Conservation (phyloP, 2,329 filamentous ascomycete species). For the Teratosphaeria nubilosa region DNA sequence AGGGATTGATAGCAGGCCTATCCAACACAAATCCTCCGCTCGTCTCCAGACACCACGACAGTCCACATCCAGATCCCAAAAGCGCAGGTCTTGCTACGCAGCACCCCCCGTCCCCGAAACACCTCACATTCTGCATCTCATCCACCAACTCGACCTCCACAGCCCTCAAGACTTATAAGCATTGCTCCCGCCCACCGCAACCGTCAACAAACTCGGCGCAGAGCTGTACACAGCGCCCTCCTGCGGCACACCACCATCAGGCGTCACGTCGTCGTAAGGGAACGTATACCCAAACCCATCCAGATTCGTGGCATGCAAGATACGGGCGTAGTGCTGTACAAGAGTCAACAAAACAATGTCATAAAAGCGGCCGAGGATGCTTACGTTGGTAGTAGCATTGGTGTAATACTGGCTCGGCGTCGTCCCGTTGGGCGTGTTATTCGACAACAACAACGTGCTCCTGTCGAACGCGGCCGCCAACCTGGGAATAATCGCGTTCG, state of each 20-base stretch:
- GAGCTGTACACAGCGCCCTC: constrained; percentile 24
- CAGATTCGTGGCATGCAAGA: constrained; percentile 34
- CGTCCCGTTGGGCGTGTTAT: constrained; percentile 26
- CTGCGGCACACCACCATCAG: constrained; percentile 38
- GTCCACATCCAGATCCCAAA: too few species aligned
- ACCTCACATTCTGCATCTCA: too few species aligned
- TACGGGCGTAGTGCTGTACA: constrained; percentile 23
- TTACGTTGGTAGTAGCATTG: constrained; percentile 21
- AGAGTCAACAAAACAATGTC: neutral
- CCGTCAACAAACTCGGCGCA: constrained; percentile 16
- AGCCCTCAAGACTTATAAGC: constrained; percentile 12
- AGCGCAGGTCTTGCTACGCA: too few species aligned
- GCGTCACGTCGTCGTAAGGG: constrained; percentile 58
- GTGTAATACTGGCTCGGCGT: constrained; percentile 21
- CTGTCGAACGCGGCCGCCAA: constrained; percentile 67
- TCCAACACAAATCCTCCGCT: too few species aligned
- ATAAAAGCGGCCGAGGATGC: constrained; percentile 7
- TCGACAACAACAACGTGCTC: constrained; percentile 49
- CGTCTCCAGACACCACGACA: neutral
- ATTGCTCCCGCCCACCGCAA: constrained; percentile 22
- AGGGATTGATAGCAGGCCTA: too few species aligned
- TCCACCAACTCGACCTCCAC: neutral
- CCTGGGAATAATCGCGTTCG: constrained; percentile 57
- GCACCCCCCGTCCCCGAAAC: too few species aligned
- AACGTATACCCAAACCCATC: constrained; percentile 56